Base-by-base conservation (phyloP, 345 rosid genomes). In the Populus pruinosa region DNA sequence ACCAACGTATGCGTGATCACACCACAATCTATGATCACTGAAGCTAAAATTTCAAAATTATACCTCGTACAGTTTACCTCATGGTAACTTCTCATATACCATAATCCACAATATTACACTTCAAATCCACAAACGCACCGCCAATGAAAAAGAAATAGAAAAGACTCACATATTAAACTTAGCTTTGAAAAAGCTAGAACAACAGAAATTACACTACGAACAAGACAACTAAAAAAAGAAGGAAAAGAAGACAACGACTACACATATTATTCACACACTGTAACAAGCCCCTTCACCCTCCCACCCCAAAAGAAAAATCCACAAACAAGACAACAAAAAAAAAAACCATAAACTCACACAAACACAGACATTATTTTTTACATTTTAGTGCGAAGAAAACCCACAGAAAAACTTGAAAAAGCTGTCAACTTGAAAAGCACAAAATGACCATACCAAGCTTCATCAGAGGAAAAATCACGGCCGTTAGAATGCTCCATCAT, bases 361-460 rank as follows among this genome's bases (percentile, higher is more conserved):
- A 33, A 33, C 35, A 33, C 35, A 33, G 35, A 33, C 35, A 33
- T 33, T 33, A 33, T 33, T 67, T 20, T 33, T 12, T 20, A 35
- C 5, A 4, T 33, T 41, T 3, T 16, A 66, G 16, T 9, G 8
- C 43, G 8, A 41, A 33, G 33, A 53, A 27, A 31, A 43, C 17
- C n/a, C 38, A 3, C 16, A 71, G 44, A 5, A 13, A 39, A 43
- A 27, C 18, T 35, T 20, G 0, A 23, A 20, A 70, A 66, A 35
- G 2, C 10, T n/a, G 25, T 35, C 55, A 44, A 41, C 27, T n/a
- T 12, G 33, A 63, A 61, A 72, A 67, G n/a, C 25, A 62, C 17
- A 5, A 74, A 44, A n/a, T 12, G 69, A 69, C 27, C 82, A 64
- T 90, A 93, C 98, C 98, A 93, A 67, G 94, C 96, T 73, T 90